phyloP scores from a whole-genome alignment of 306 rosid species.

The Nissolia schottii region DNA sequence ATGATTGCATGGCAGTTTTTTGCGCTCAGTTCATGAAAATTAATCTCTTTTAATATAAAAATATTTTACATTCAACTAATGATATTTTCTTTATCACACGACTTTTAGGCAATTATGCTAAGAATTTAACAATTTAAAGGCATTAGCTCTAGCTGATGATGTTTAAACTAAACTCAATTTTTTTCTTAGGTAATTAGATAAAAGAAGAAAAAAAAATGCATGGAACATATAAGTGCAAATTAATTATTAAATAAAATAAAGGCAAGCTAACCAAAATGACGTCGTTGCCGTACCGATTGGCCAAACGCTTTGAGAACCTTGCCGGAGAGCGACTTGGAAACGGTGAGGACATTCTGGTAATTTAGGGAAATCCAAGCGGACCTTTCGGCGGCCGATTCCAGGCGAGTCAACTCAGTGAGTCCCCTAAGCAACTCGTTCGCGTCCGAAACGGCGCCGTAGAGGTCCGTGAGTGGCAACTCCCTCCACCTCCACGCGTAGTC shows the following conservation, averaged over 20 bases:
- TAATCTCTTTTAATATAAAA: too few relatives aligned
- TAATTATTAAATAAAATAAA: neutral
- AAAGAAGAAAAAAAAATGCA: neutral
- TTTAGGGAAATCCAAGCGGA: slow-evolving; percentile 50
- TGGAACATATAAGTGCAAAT: too few relatives aligned
- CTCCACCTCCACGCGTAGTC: slow-evolving; percentile 56
- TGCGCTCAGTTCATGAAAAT: too few relatives aligned
- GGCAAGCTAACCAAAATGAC: neutral
- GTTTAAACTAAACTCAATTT: too few relatives aligned
- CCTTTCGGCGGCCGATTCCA: slow-evolving; percentile 43
- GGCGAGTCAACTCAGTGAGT: slow-evolving; percentile 48
- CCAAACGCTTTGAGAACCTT: slow-evolving; percentile 52
- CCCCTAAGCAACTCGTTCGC: slow-evolving; percentile 49
- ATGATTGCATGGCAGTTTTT: too few relatives aligned
- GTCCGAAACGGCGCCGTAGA: slow-evolving; percentile 54
- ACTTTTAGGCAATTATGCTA: too few relatives aligned
- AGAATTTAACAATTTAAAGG: too few relatives aligned
- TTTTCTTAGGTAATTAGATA: too few relatives aligned
- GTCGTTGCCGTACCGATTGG: slow-evolving; percentile 65
- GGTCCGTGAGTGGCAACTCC: slow-evolving; percentile 38
- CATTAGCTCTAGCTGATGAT: too few relatives aligned
- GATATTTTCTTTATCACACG: too few relatives aligned
- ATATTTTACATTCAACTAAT: too few relatives aligned
- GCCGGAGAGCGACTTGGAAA: slow-evolving; percentile 39
- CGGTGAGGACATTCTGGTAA: slow-evolving; percentile 46